A percentile compares a stretch with the other conserved stretches of the same genome.
phyloP scores from a whole-genome alignment of 306 rosid species.

The Castanospermum australe region DNA sequence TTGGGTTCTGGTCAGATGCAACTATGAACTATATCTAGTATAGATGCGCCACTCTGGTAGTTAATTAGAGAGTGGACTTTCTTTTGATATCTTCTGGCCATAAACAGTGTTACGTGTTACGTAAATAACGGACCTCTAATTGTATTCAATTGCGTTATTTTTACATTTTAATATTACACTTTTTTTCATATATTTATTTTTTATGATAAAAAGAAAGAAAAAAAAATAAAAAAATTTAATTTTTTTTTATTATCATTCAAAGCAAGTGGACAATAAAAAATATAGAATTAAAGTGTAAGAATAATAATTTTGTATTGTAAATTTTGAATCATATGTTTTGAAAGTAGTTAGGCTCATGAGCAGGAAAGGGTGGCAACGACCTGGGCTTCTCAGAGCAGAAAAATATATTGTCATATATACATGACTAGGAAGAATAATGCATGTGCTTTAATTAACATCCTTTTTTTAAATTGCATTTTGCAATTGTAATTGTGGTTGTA shows the following conservation, averaged over 20 bases:
- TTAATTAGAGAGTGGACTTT: not conserved
- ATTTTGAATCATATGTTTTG: not conserved
- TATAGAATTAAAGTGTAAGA: no score
- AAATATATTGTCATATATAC: not conserved
- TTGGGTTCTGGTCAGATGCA: conserved; percentile 4
- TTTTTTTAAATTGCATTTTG: no score
- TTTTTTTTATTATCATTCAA: no score
- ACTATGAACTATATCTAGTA: not conserved
- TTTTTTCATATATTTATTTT: no score
- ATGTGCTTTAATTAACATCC: not conserved
- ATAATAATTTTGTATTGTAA: no score
- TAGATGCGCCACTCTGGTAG: not conserved
- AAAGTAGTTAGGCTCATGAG: not conserved
- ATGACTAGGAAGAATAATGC: not conserved
- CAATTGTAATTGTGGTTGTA: no score
- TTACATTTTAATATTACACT: no score
- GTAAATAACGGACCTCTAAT: not conserved
- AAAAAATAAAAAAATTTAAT: no score
- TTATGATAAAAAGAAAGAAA: no score
- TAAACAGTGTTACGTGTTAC: not conserved
- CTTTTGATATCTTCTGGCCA: not conserved
- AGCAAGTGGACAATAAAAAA: no score
- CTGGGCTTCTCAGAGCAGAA: not conserved
- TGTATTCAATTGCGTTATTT: no score
- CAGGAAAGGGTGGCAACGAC: not conserved